Evolutionary conservation across 176 grass and related monocot species (phyloP), one percentile per base, ranked within the genome.

Genomic region (Bonia amplexicaulis): DNA sequence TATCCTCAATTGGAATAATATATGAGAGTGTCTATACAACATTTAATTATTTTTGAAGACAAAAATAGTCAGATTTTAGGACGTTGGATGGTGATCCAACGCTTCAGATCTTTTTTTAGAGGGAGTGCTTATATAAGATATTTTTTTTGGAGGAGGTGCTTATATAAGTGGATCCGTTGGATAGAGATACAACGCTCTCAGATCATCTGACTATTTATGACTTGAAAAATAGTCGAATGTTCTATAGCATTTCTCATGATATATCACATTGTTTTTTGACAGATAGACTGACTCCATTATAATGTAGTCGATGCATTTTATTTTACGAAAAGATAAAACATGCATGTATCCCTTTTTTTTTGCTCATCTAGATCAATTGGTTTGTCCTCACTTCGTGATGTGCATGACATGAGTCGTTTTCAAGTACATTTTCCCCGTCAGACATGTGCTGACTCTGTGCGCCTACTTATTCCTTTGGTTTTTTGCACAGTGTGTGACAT

Each of bases 401-500:
- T 64, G n/a, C 65, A 71, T 35, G 66, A 17, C 29, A 71, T 23
- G 19, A 12, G 66, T 79, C 81, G 47, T 63, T 79, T 39, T 57
- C 66, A 27, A 49, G 37, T 44, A 12, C 42, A 68, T 66, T 39
- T 10, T 14, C 9, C 29, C 23, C 66, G 4, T 7, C 66, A 25
- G 42, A 71, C 86, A 78, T 44, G 80, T 73, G n/a, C n/a, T n/a
- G n/a, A n/a, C n/a, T 29, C 47, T 29, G 54, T 83, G 45, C 44
- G 1, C 57, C 12, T 31, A 77, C 82, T 70, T 37, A 68, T 81
- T 67, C 66, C 44, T 6, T 62, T 31, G 54, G 12, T 83, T 44
- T 44, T 53, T 1, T 57, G 47, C 25, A 81, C 69, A 58, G 85
- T 81, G 35, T 17, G 6, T 45, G 6, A 11, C 16, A 35, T 16